Percentiles rank a stretch among this genome's conserved stretches.
Evolutionary conservation across 75 land plant genomes (phyloP).

Genomic region (Larix kaempferi): DNA sequence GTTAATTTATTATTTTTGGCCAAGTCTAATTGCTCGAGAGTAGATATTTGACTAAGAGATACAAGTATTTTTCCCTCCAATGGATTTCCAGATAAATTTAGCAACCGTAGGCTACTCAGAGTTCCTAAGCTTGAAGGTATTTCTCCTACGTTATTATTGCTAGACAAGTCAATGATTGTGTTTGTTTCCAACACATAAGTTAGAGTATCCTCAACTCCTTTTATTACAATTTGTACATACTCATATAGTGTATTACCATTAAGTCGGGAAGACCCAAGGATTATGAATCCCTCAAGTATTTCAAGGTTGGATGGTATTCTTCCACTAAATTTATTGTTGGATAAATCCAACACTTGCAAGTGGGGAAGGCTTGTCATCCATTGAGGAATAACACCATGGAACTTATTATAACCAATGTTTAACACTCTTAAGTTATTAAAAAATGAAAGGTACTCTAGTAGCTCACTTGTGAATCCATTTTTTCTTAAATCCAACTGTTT

Average conservation of each 20-base stretch:
- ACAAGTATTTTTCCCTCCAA: conserved; percentile 24
- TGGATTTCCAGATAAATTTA: conserved; percentile 17
- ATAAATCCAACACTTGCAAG: too few relatives aligned
- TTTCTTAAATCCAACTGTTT: background rate
- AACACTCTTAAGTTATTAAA: conserved; percentile 16
- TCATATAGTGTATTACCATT: too few relatives aligned
- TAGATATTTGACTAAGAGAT: conserved; percentile 24
- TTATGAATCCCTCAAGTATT: too few relatives aligned
- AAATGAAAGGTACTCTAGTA: conserved; percentile 17
- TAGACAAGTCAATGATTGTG: background rate
- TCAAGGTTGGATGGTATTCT: too few relatives aligned
- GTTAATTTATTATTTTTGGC: conserved; percentile 12
- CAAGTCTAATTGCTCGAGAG: conserved; percentile 14
- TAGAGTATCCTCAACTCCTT: too few relatives aligned
- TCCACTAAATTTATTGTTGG: too few relatives aligned
- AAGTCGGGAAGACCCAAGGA: too few relatives aligned
- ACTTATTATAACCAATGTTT: conserved; percentile 15
- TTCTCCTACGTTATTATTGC: conserved; percentile 23
- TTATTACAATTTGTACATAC: too few relatives aligned
- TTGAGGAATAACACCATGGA: conserved; percentile 28
- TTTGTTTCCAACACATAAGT: too few relatives aligned
- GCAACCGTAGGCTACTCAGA: conserved; percentile 1
- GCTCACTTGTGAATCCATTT: background rate
- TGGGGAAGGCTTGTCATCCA: conserved; percentile 17
- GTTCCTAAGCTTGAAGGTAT: conserved; percentile 38